Conservation (phyloP, 176 grass and related monocot species). For the Oropetium thomaeum region DNA sequence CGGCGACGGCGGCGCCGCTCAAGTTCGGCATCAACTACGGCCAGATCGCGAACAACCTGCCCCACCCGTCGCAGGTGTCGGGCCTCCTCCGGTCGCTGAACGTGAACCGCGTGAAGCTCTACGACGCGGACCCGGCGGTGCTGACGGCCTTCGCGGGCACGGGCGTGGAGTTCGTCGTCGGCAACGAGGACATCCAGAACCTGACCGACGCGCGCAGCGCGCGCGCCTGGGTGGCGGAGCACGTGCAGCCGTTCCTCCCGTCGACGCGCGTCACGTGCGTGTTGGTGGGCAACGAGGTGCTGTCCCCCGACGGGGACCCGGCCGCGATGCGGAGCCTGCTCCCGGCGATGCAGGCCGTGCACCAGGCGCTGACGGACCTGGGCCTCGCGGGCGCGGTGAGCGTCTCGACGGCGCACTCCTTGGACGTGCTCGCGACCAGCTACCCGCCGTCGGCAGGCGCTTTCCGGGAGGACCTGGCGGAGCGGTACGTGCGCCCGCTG, state of each 20-base stretch:
- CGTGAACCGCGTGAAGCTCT: conserved; percentile 71
- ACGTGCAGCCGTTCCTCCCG: conserved; percentile 68
- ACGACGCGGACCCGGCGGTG: conserved; percentile 61
- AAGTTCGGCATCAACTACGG: conserved; percentile 87
- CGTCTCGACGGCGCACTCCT: conserved; percentile 64
- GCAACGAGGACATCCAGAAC: conserved; percentile 47
- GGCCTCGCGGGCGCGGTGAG: conserved; percentile 47
- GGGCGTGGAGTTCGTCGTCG: conserved; percentile 69
- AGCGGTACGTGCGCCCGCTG: conserved; percentile 56
- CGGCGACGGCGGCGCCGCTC: conserved; percentile 18
- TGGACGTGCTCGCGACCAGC: conserved; percentile 51
- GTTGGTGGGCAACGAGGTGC: conserved; percentile 77
- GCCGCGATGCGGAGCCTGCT: conserved; percentile 50
- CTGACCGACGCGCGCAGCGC: conserved; percentile 43
- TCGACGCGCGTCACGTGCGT: conserved; percentile 61
- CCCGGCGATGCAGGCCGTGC: conserved; percentile 65
- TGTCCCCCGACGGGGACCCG: conserved; percentile 37
- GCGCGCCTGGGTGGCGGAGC: conserved; percentile 51
- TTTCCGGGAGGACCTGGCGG: conserved; percentile 47
- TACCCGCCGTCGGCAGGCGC: conserved; percentile 75
- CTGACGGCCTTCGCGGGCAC: conserved; percentile 61
- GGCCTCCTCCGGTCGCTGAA: conserved; percentile 53
- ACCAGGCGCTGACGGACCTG: conserved; percentile 56
- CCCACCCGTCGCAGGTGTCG: conserved; percentile 51
- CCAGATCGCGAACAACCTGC: conserved; percentile 72